These are phyloP conservation scores for Panicum hallii DNA, from an alignment of 202 grass and related monocot genomes.

Conservation along the genomic window DNA sequence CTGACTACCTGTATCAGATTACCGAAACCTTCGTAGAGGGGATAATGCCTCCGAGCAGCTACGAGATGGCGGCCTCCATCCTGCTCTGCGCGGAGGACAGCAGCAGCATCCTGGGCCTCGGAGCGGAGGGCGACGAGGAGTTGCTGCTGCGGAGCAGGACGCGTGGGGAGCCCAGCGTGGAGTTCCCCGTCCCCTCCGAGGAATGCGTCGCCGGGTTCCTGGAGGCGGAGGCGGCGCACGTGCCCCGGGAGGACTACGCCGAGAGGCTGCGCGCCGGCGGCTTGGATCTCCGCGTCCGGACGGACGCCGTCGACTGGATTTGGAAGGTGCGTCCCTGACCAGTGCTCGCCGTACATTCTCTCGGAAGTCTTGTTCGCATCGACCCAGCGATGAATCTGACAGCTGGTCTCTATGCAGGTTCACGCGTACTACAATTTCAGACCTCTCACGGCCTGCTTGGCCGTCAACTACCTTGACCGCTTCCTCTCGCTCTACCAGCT, in stretches of 20 bases:
- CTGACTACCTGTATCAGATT: neutral
- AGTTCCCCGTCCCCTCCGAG: constrained; percentile 70
- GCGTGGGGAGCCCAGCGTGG: constrained; percentile 33
- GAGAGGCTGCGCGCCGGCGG: constrained; percentile 57
- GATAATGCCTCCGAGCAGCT: constrained; percentile 66
- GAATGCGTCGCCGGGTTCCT: constrained; percentile 67
- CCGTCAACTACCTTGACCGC: constrained; percentile 87
- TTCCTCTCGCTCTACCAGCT: constrained; percentile 92
- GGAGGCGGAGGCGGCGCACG: constrained; percentile 72
- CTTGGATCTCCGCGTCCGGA: constrained; percentile 60
- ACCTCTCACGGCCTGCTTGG: constrained; percentile 68
- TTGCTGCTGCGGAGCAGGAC: neutral
- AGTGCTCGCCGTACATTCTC: neutral
- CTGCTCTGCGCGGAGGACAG: constrained; percentile 90
- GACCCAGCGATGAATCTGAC: constrained; percentile 14
- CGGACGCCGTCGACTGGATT: constrained; percentile 84
- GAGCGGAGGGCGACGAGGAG: constrained; percentile 26
- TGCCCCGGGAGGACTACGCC: constrained; percentile 72
- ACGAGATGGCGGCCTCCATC: constrained; percentile 76
- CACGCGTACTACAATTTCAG: constrained; percentile 77
- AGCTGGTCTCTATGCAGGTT: constrained; percentile 56
- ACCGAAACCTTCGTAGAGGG: neutral
- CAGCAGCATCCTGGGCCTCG: constrained; percentile 71
- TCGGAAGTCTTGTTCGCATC: neutral
- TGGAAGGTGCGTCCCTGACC: constrained; percentile 63